Conservation (phyloP, 2,329 filamentous ascomycete genomes). For the Paraphoma chrysanthemicola region DNA sequence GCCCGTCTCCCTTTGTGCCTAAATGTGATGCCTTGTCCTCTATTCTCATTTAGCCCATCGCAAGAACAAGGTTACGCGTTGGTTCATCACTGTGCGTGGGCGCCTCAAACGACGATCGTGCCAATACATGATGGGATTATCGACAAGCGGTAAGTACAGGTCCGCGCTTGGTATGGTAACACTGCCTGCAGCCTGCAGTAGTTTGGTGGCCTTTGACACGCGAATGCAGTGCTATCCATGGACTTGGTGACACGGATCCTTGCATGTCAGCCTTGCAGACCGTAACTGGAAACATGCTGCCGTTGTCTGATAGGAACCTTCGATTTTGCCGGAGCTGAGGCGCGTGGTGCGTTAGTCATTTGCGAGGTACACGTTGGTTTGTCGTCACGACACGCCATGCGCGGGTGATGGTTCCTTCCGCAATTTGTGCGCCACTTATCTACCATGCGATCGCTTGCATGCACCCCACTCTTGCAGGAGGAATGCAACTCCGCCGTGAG, state of each 20-base stretch:
- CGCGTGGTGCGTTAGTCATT: not conserved
- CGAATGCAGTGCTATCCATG: conserved; percentile 19
- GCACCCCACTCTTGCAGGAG: not conserved
- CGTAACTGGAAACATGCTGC: conserved; percentile 3
- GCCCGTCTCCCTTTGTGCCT: not conserved
- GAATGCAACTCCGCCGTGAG: not conserved
- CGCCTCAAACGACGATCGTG: conserved; percentile 7
- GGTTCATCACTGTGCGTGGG: not conserved
- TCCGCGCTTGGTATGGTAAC: conserved; percentile 11
- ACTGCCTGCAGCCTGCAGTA: conserved; percentile 9
- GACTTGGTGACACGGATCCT: conserved; percentile 12
- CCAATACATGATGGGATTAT: not conserved
- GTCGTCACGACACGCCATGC: not conserved
- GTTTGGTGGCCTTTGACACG: conserved; percentile 9
- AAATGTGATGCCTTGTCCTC: no score
- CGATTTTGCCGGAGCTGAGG: not conserved
- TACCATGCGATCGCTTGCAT: conserved; percentile 5
- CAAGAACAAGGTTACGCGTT: not conserved
- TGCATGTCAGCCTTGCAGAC: conserved; percentile 25
- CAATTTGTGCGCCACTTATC: conserved; percentile 3
- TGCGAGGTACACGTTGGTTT: not conserved
- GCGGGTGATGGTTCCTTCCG: conserved; percentile 12
- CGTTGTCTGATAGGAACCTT: not conserved
- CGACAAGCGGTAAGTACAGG: conserved; percentile 7
- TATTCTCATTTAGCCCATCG: no score